phyloP scores from a whole-genome alignment of 768 basidiomycete species.

The Hydnomerulius pinastri region DNA sequence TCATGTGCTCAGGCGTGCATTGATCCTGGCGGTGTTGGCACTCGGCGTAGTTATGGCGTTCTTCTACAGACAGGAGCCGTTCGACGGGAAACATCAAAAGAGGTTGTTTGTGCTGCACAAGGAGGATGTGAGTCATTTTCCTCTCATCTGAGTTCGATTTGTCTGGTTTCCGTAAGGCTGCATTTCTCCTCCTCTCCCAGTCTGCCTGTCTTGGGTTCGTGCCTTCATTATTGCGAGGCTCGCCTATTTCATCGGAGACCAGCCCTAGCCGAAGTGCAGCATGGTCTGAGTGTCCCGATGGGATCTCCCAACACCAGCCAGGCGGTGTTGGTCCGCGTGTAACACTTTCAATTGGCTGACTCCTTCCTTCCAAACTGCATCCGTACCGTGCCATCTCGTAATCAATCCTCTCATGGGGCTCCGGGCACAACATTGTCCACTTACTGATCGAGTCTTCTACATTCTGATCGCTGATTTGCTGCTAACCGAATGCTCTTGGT shows the following conservation, averaged over 20 bases:
- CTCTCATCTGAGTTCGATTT: neutral
- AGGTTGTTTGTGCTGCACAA: constrained; percentile 80
- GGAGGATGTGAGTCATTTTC: constrained; percentile 67
- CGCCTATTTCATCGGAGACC: neutral
- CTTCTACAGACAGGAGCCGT: constrained; percentile 63
- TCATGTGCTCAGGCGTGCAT: constrained; percentile 34
- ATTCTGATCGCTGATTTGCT: neutral
- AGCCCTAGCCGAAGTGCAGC: neutral
- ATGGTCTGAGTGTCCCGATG: neutral
- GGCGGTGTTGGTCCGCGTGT: neutral
- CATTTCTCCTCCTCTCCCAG: neutral
- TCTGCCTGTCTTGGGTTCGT: neutral
- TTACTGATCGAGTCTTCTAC: neutral
- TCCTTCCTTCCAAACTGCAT: too few species aligned
- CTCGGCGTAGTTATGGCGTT: constrained; percentile 56
- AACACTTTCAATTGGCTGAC: neutral
- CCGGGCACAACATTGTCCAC: too few species aligned
- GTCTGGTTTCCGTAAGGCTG: neutral
- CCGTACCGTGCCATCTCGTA: too few species aligned
- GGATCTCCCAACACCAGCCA: too few species aligned
- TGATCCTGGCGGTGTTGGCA: constrained; percentile 47
- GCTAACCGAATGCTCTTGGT: neutral
- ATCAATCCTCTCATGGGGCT: too few species aligned
- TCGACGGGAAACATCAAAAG: constrained; percentile 87
- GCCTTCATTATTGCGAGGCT: neutral